Conservation (phyloP, 257 asterid species). For the Rhazya stricta region DNA sequence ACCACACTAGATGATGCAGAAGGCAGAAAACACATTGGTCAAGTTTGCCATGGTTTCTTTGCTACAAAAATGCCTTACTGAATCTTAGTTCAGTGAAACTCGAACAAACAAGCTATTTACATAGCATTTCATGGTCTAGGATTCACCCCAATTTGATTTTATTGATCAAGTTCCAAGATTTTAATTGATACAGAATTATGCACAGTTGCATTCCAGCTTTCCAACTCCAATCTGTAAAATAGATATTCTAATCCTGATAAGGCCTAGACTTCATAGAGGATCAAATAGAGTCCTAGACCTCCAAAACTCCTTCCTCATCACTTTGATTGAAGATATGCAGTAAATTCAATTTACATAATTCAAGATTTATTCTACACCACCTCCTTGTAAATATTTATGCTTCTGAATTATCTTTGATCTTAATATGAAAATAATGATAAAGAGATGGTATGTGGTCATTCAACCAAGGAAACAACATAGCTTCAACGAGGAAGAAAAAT, state of each 20-base stretch:
- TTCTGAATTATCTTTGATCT: not conserved
- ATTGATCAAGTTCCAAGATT: not conserved
- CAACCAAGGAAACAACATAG: not conserved
- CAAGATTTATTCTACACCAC: not conserved
- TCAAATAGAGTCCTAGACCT: slow-evolving; percentile 1
- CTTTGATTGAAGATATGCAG: not conserved
- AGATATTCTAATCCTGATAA: not conserved
- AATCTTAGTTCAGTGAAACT: slow-evolving; percentile 2
- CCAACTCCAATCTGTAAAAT: not conserved
- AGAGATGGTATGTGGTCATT: not conserved
- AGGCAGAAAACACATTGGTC: not conserved
- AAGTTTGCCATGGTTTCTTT: not conserved
- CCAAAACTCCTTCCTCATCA: not conserved
- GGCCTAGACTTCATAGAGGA: not conserved
- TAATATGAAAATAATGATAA: not conserved
- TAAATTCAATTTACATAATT: not conserved
- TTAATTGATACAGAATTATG: not conserved
- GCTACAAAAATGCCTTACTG: not conserved
- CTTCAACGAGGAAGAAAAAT: not conserved
- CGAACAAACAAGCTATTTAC: not conserved
- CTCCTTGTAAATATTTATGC: not conserved
- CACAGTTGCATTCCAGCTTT: not conserved
- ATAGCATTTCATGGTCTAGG: not conserved
- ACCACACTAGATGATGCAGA: not conserved
- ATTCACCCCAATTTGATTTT: not conserved